These are phyloP conservation scores for Corymbia maculata DNA, from an alignment of 345 rosid genomes.

Conservation along the genomic window DNA sequence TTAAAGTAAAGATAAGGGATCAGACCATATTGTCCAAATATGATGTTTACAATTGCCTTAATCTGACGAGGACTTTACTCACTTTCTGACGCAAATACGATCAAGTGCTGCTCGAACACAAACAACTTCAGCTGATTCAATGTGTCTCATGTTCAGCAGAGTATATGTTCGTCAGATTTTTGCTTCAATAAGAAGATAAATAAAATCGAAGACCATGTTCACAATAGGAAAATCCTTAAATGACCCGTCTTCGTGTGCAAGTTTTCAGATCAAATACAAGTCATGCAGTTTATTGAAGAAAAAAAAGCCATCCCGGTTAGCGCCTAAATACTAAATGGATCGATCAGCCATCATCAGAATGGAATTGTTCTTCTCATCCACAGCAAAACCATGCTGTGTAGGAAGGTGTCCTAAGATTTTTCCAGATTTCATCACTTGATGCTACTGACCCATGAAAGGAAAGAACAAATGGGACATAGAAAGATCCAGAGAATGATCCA, in stretches of 20 bases:
- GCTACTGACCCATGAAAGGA: neutral
- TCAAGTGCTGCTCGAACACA: too few species aligned
- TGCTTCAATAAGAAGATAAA: neutral
- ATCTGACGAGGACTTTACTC: neutral
- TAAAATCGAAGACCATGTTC: neutral
- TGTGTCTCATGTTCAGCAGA: rapidly evolving
- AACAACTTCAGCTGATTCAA: neutral
- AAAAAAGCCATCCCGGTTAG: neutral
- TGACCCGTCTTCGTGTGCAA: neutral
- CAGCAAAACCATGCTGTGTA: constrained; percentile 27
- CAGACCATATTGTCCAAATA: neutral
- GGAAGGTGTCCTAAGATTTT: constrained; percentile 71
- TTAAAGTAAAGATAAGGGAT: rapidly evolving
- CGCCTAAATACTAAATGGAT: neutral
- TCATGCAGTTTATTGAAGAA: neutral
- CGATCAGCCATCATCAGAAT: constrained; percentile 29
- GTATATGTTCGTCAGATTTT: too few species aligned
- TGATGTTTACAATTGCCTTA: neutral
- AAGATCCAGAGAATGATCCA: neutral
- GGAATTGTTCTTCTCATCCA: constrained; percentile 55
- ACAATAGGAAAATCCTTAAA: neutral
- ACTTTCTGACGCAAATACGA: neutral
- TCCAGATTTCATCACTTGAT: constrained; percentile 37
- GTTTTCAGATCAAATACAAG: neutral
- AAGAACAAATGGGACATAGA: neutral